Conservation (phyloP, 2,329 filamentous ascomycete genomes). For the Talaromyces albobiverticillius region DNA sequence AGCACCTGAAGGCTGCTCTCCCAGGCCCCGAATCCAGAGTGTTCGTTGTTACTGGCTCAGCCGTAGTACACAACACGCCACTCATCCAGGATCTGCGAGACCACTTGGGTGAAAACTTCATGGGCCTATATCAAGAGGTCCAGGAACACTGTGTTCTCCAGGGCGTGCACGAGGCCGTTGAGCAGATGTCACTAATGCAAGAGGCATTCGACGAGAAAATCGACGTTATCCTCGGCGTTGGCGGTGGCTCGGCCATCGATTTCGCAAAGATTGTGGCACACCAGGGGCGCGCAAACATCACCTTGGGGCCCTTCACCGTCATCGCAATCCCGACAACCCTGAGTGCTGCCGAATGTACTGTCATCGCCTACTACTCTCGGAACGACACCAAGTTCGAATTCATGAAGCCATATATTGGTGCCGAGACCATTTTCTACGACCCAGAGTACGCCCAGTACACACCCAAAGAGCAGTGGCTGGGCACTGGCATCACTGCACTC, state of each 20-base stretch:
- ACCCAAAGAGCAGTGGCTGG: slow-evolving; percentile 48
- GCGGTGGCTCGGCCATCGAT: slow-evolving; percentile 56
- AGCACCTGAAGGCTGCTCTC: slow-evolving; percentile 46
- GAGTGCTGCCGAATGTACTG: slow-evolving; percentile 55
- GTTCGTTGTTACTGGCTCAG: slow-evolving; percentile 57
- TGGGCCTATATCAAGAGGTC: slow-evolving; percentile 55
- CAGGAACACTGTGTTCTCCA: slow-evolving; percentile 36
- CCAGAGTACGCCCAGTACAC: slow-evolving; percentile 51
- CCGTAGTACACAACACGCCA: slow-evolving; percentile 53
- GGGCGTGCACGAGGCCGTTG: slow-evolving; percentile 25
- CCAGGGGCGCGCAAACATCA: slow-evolving; percentile 39
- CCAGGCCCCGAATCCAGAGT: slow-evolving; percentile 47
- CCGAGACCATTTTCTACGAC: slow-evolving; percentile 54
- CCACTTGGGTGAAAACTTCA: slow-evolving; percentile 47
- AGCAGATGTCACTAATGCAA: slow-evolving; percentile 21
- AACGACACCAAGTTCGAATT: slow-evolving; percentile 50
- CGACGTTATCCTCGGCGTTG: slow-evolving; percentile 56
- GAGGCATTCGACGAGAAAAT: slow-evolving; percentile 42
- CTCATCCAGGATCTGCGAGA: slow-evolving; percentile 52
- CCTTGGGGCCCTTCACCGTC: slow-evolving; percentile 33
- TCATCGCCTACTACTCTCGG: slow-evolving; percentile 52
- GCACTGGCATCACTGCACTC: slow-evolving; percentile 53
- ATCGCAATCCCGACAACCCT: slow-evolving; percentile 51
- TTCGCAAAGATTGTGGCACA: slow-evolving; percentile 48
- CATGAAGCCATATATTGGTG: slow-evolving; percentile 40